Evolutionary conservation across 768 basidiomycete species (phyloP), one percentile per base, ranked within the genome.

Genomic region (Boletus rex-veris): DNA sequence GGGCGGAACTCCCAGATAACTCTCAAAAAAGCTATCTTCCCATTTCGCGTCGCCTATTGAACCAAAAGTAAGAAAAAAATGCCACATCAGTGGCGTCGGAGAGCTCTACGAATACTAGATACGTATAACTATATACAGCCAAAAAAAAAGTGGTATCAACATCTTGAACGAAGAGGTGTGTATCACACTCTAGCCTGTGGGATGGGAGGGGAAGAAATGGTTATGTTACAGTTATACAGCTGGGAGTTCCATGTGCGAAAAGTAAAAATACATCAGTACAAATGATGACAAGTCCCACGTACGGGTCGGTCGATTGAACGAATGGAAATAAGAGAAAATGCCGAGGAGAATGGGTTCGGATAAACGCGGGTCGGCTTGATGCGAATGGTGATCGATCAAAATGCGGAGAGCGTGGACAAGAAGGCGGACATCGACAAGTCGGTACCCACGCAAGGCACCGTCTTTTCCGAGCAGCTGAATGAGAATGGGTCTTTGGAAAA

Each of bases 391-490:
- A 52, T 35, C 28, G 10, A 35, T 48, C 70, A 70, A 46, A 61
- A 71, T 48, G 57, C 66, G 53, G 70, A 50, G 39, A 70, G 36
- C 40, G 70, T 61, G 49, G 68, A 59, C 56, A 70, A 64, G 66
- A 70, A 70, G 21, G 64, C 64, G 38, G 69, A 62, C 67, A 70
- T 66, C 35, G 68, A 58, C 51, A 64, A 50, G 38, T 70, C 70
- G 48, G 57, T 44, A 50, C 60, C 68, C 57, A 62, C 53, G 54
- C 55, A 44, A 36, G 63, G 50, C 6, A 59, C 48, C 11, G 60
- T 18, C 58, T 60, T 70, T 59, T 52, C 62, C 31, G 68, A 48
- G 43, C 53, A 60, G n/a, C 53, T 65, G 28, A 65, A 59, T 16
- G 68, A 44, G 58, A 64, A 66, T 10, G 57, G 48, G 28, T 59